These are phyloP conservation scores for Coemansia javaensis DNA, from an alignment of 192 early-diverging fungal genomes.

Conservation along the genomic window DNA sequence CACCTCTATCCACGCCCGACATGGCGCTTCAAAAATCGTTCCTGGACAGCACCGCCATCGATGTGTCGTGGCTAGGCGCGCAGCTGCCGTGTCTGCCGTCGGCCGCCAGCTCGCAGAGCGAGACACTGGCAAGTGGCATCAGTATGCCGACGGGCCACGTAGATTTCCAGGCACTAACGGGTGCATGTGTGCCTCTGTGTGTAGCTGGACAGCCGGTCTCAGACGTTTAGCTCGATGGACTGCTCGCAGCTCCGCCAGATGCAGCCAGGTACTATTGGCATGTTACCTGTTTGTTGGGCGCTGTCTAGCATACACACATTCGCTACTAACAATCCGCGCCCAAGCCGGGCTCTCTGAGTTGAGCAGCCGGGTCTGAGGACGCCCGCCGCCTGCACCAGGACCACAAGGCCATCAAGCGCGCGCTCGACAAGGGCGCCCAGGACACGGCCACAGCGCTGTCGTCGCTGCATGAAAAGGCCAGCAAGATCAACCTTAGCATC, in stretches of 20 bases:
- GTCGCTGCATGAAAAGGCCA: conserved; percentile 41
- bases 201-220: conserved; percentile 35
- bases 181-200: too few relatives aligned
- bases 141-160: neutral
- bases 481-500: conserved; percentile 39
- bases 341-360: too few relatives aligned
- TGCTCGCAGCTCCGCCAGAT: neutral
- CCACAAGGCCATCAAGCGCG: conserved; percentile 30
- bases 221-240: conserved; percentile 14
- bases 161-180: too few relatives aligned
- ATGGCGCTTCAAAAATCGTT: conserved; percentile 45
- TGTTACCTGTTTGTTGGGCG: too few relatives aligned
- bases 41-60: conserved; percentile 16
- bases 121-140: conserved; percentile 23
- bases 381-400: conserved; percentile 33
- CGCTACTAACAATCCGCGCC: too few relatives aligned
- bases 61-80: conserved; percentile 17
- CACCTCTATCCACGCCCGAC: too few relatives aligned
- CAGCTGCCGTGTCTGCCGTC: conserved; percentile 17
- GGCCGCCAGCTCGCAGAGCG: conserved; percentile 30
- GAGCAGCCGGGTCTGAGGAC: conserved; percentile 13
- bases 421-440: conserved; percentile 24
- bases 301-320: too few relatives aligned
- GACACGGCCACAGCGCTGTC: conserved; percentile 24
- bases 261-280: conserved; percentile 15